Evolutionary conservation across 805 yeast genomes (phyloP).

Genomic region (Tetrapisispora nanseiensis): DNA sequence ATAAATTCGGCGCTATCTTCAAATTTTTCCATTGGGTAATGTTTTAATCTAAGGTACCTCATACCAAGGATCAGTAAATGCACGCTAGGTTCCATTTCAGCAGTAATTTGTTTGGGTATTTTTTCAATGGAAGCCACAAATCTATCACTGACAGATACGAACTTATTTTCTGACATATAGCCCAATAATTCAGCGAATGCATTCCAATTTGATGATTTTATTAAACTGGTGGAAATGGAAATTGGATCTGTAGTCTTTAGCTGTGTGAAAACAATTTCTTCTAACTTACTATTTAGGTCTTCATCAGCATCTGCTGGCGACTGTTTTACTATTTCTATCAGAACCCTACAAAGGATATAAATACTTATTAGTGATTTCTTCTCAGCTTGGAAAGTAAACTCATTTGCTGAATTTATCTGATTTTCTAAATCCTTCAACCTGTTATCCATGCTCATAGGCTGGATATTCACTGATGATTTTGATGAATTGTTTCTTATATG

Average conservation of each 20-base stretch:
- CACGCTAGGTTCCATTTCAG: conserved; percentile 49
- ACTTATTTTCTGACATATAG: conserved; percentile 76
- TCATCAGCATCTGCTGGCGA: conserved; percentile 68
- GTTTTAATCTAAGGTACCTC: conserved; percentile 69
- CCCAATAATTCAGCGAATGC: conserved; percentile 83
- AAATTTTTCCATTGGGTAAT: conserved; percentile 79
- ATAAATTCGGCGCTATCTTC: conserved; percentile 92
- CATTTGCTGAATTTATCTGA: conserved; percentile 38
- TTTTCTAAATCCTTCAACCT: conserved; percentile 40
- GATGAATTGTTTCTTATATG: conserved; percentile 46
- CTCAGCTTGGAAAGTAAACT: conserved; percentile 74
- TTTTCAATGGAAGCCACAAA: conserved; percentile 89
- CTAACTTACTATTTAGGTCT: conserved; percentile 72
- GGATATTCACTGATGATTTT: conserved; percentile 28
- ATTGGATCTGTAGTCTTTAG: conserved; percentile 78
- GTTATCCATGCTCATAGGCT: conserved; percentile 39
- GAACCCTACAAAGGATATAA: conserved; percentile 79
- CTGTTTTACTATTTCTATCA: conserved; percentile 86
- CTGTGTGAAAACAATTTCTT: conserved; percentile 89
- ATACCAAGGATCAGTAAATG: conserved; percentile 82
- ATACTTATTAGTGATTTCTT: conserved; percentile 79
- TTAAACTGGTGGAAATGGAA: conserved; percentile 52
- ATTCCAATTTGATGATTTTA: conserved; percentile 89
- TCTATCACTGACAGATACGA: conserved; percentile 81
- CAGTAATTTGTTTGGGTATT: conserved; percentile 45